A percentile compares a stretch with the other conserved stretches of the same genome.
These are phyloP conservation scores for Talaromyces marneffei DNA, from an alignment of 2,329 filamentous ascomycete species.

Conservation along the genomic window DNA sequence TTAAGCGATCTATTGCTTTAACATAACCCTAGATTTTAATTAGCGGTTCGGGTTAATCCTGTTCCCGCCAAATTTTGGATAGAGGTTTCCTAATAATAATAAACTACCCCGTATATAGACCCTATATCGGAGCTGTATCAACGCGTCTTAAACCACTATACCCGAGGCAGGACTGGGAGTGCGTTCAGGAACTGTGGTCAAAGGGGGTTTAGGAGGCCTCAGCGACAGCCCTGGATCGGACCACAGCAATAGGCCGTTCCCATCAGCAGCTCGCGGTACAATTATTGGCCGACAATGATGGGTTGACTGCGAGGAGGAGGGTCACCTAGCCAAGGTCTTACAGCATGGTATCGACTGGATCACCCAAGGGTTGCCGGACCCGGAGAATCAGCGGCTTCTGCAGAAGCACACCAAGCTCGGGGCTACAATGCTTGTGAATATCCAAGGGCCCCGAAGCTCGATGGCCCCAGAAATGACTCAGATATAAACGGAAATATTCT, in stretches of 20 bases:
- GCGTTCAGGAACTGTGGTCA: too few species aligned
- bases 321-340: background rate
- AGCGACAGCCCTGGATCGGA: background rate
- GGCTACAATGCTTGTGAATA: background rate
- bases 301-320: constrained; percentile 19
- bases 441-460: background rate
- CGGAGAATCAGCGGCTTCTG: background rate
- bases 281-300: constrained; percentile 12
- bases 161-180: too few species aligned
- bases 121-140: too few species aligned
- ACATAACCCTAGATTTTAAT: too few species aligned
- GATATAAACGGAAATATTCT: background rate
- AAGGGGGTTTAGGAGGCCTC: too few species aligned
- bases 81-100: too few species aligned
- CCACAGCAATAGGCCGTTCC: constrained; percentile 18
- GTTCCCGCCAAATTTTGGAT: too few species aligned
- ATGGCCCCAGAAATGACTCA: background rate
- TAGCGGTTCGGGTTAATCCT: too few species aligned
- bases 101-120: too few species aligned
- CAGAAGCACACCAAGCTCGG: background rate
- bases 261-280: constrained; percentile 14
- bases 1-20: too few species aligned
- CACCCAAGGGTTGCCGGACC: background rate
- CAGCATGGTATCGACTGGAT: background rate
- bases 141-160: too few species aligned